Conservation (phyloP, 306 rosid species). For the Fragaria ananassa region DNA sequence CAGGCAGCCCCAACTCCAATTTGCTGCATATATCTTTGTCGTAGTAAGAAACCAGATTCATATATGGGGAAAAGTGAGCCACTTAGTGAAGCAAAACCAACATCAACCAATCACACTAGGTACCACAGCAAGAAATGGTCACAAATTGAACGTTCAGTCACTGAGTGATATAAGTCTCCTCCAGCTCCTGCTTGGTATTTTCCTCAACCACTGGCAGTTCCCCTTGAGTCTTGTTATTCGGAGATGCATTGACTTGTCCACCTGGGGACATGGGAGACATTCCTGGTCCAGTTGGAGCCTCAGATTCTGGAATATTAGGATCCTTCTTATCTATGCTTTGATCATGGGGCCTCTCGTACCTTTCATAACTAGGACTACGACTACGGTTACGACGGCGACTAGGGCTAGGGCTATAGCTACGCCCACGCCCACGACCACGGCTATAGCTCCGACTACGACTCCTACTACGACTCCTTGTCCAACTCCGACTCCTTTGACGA, state of each 20-base stretch:
- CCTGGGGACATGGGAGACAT: constrained; percentile 33
- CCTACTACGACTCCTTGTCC: constrained; percentile 55
- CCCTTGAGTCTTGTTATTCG: constrained; percentile 27
- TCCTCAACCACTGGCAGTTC: constrained; percentile 33
- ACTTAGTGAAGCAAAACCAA: background rate
- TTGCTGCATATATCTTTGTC: background rate
- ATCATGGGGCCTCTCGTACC: constrained; percentile 34
- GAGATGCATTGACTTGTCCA: constrained; percentile 30
- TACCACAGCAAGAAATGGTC: background rate
- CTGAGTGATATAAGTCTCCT: constrained; percentile 29
- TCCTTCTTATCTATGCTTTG: constrained; percentile 36
- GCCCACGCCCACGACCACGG: constrained; percentile 34
- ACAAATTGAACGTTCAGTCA: constrained; percentile 20
- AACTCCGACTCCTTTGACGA: constrained; percentile 54
- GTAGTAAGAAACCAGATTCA: background rate
- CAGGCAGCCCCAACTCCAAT: background rate
- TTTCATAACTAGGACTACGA: constrained; percentile 42
- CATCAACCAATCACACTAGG: background rate
- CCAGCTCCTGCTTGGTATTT: constrained; percentile 33
- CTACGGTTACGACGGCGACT: constrained; percentile 40
- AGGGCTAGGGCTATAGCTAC: background rate
- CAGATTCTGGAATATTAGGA: constrained; percentile 25
- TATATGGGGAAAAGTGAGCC: background rate
- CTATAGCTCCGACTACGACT: constrained; percentile 46
- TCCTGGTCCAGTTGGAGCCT: constrained; percentile 37